These are phyloP conservation scores for Syzygium aromaticum DNA, from an alignment of 345 rosid species.

Conservation along the genomic window DNA sequence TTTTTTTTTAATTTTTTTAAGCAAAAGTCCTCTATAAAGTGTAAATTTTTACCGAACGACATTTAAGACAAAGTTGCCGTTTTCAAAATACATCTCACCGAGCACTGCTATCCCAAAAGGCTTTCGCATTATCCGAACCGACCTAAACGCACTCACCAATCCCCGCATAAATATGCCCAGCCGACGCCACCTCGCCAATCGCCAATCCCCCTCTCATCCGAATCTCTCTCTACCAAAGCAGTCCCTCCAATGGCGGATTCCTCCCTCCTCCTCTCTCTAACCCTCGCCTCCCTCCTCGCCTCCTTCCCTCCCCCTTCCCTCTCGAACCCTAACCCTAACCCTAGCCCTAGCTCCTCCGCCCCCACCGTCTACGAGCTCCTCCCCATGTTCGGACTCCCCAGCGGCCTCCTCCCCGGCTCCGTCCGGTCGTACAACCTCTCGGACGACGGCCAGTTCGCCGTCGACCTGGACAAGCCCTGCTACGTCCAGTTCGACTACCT, in stretches of 20 bases:
- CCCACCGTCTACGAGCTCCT: conserved; percentile 66
- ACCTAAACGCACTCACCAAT: too few relatives aligned
- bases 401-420: conserved; percentile 61
- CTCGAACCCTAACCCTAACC: not conserved
- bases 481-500: conserved; percentile 72
- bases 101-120: too few relatives aligned
- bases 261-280: not conserved
- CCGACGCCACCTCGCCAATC: too few relatives aligned
- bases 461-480: conserved; percentile 43
- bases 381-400: conserved; percentile 84
- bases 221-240: not conserved
- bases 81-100: too few relatives aligned
- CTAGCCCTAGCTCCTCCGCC: conserved; percentile 1
- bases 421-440: conserved; percentile 53
- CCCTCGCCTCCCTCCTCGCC: not conserved
- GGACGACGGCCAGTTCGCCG: conserved; percentile 56
- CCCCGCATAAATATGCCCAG: not conserved
- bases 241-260: not conserved
- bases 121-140: too few relatives aligned
- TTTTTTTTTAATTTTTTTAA: too few relatives aligned
- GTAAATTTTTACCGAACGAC: too few relatives aligned
- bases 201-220: not conserved
- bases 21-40: too few relatives aligned
- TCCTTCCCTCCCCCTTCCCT: not conserved
- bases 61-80: too few relatives aligned